Evolutionary conservation across 768 basidiomycete species (phyloP).

Genomic region (Panaeolus cyanescens): DNA sequence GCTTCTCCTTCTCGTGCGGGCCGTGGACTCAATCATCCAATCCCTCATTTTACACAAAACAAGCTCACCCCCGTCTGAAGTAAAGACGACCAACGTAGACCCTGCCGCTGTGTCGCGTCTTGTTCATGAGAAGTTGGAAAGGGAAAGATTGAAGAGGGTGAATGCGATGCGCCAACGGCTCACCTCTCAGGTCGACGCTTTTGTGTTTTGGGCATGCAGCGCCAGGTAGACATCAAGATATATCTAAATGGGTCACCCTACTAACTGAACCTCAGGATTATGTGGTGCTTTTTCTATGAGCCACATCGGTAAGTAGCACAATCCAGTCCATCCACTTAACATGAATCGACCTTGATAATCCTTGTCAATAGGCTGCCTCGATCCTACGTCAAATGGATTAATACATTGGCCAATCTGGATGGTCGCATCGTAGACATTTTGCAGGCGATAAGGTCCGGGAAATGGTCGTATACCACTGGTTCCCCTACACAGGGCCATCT

Average conservation of each 20-base stretch:
- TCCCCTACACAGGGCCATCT: conserved; percentile 40
- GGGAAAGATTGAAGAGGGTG: conserved; percentile 29
- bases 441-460: conserved; percentile 50
- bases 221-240: conserved; percentile 53
- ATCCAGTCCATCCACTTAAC: neutral
- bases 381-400: conserved; percentile 81
- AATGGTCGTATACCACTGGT: conserved; percentile 61
- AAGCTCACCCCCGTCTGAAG: conserved; percentile 6
- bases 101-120: conserved; percentile 16
- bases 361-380: conserved; percentile 47
- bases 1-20: conserved; percentile 67
- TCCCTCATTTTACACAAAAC: conserved; percentile 40
- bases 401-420: conserved; percentile 69
- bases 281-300: conserved; percentile 89
- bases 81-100: conserved; percentile 1
- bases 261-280: conserved; percentile 53
- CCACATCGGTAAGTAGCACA: conserved; percentile 55
- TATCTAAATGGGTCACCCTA: neutral
- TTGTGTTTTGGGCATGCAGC: conserved; percentile 78
- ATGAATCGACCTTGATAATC: conserved; percentile 8
- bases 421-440: conserved; percentile 54
- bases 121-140: conserved; percentile 20
- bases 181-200: conserved; percentile 58
- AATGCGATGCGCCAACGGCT: conserved; percentile 24
- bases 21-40: conserved; percentile 65